phyloP scores from a whole-genome alignment of 768 basidiomycete species.

The Lyophyllum semitale region DNA sequence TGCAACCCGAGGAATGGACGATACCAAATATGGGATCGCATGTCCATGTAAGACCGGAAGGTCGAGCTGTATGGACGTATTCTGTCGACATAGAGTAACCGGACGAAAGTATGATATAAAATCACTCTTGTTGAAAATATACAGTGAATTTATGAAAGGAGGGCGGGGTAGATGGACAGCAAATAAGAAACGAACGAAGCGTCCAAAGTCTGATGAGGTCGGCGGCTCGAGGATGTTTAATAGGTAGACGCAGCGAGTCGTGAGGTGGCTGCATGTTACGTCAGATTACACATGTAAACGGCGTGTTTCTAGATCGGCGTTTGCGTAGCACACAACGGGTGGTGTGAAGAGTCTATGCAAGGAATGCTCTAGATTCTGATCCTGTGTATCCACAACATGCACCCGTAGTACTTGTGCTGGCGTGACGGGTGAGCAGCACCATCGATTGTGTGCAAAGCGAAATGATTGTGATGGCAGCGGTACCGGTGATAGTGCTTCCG shows the following conservation, averaged over 20 bases:
- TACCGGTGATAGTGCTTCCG: too few species aligned
- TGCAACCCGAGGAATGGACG: constrained; percentile 16
- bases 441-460: neutral
- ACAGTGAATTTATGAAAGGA: neutral
- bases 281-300: neutral
- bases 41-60: constrained; percentile 9
- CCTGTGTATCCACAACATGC: neutral
- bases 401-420: neutral
- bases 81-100: neutral
- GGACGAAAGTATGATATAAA: neutral
- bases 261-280: neutral
- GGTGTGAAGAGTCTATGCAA: too few species aligned
- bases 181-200: neutral
- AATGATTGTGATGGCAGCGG: too few species aligned
- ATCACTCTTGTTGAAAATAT: constrained; percentile 4
- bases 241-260: neutral
- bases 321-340: neutral
- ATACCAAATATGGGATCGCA: constrained; percentile 16
- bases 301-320: neutral
- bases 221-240: neutral
- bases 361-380: too few species aligned
- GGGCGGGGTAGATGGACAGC: neutral
- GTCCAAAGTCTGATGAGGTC: neutral
- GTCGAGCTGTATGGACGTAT: neutral
- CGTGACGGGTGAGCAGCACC: neutral